Base-by-base conservation (phyloP, 1,139 yeast genomes). In the Yamadazyma conglobata region DNA sequence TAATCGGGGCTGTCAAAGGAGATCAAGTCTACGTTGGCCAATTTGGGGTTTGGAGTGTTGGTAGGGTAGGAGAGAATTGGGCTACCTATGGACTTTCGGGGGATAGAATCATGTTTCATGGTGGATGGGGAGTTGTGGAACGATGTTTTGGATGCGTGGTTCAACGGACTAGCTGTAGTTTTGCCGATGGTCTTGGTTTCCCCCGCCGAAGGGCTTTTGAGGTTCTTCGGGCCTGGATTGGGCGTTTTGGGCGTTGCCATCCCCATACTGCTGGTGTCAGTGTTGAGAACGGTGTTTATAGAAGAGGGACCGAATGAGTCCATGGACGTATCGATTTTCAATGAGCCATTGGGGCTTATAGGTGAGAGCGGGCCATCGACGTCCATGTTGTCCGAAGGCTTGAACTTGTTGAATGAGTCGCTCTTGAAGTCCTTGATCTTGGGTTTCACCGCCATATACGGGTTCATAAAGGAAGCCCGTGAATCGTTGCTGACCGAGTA, bases 401-500 rank as follows among this genome's bases (percentile, higher is more conserved):
- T 27, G 26, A 35, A 35, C 16, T 28, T 32, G 25, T 23, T 35
- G 20, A 35, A 35, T 7, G 30, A 20, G 4, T 35, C 36, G 12
- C 36, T 34, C 11, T 30, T 32, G 25, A 35, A 35, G 10, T 35
- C 34, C 15, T 35, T 35, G 24, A 33, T 24, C 6, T 24, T 33
- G 2, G 24, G 24, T 8, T 24, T 26, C 3, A 16, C 22, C 14
- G 13, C 26, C 24, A 30, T 19, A 18, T 35, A 35, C 2, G 39
- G 39, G 22, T 35, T 35, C 30, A 28, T 27, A 21, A 35, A 35
- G 3, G 39, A 29, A 6, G 35, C 22, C 3, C 31, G 22, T 4
- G 25, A 17, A n/a, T 28, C 26, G 13, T 14, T 14, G 10, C 8
- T 10, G 9, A 6, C 12, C 15, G 23, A 21, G 12, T 21, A 21